Evolutionary conservation across 805 yeast genomes (phyloP), one percentile per base, ranked within the genome.

Genomic region (Wickerhamomyces alni): DNA sequence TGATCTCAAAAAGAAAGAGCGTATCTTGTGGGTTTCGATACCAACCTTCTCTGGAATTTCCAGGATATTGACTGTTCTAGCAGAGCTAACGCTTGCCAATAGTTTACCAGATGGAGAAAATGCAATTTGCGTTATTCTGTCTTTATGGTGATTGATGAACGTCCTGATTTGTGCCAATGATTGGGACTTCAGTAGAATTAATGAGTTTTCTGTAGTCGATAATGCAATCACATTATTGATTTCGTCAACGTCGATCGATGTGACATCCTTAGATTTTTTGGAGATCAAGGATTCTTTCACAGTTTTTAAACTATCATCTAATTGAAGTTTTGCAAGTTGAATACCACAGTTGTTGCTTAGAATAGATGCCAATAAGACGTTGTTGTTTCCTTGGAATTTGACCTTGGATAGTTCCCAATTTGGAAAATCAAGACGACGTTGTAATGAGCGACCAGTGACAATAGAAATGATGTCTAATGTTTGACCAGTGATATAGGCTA

Each of bases 1-100:
- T 3, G 50, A 28, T 31, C 48, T 48, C 13, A 46, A n/a, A 29
- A 53, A 52, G 40, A 54, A 51, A 37, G 49, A 34, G 25, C 54
- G 52, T 11, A 55, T 36, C 13, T 21, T 45, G 33, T 52, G 56
- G 8, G 56, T 55, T 30, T 55, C 58, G 29, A 52, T 41, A 10
- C 59, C 59, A 15, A 65, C 65, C 5, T 67, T 70, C 22, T 60
- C 63, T 4, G 93, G 89, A 24, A 87, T 61, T 43, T 69, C 72
- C 38, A 81, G 60, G 9, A 87, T 76, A 47, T 73, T 78, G 24
- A 88, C 72, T 1, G 87, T 69, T 44, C 82, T 80, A 2, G 89
- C 85, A 2, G 87, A 87, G 18, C 93, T 82, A 0, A 79, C 83
- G 22, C 86, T 75, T 3, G 88, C 94, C 36, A 87, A 62, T 42